Evolutionary conservation across 2,329 filamentous ascomycete genomes (phyloP), one percentile per base, ranked within the genome.

Genomic region (Phoma sp.): DNA sequence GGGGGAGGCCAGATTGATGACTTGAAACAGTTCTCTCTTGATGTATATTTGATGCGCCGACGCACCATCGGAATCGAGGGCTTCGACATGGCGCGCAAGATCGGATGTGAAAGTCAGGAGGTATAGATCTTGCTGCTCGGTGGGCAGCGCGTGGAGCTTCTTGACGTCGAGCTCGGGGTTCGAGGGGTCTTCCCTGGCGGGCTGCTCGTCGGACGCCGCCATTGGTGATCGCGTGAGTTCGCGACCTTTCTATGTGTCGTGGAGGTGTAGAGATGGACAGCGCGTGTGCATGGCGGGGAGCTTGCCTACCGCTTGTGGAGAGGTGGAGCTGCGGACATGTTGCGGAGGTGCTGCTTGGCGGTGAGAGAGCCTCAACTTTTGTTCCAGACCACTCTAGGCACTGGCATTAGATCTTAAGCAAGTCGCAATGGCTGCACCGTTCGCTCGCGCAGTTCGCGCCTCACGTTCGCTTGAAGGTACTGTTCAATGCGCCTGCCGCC

Each of bases 51-150:
- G 95, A 77, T 97, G 90, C 10, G 90, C 85, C 22, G 90, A 93
- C 63, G 93, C 89, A 70, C 90, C 89, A 64, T 96, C 91, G 58
- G 86, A 82, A 47, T 86, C 84, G 41, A 98, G 83, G 13, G 80
- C 80, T 48, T 87, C 82, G 39, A 96, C 89, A 81, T 97, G 90
- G 64, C 89, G 89, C 59, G 87, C 88, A 51, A 99, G 82, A 57
- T 89, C 86, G 25, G 92, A 89, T 32, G 93, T 89, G 72, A 96
- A 97, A 24, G 88, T 96, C 56, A 99, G 83, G 59, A 99, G 84
- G 75, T 95, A 96, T 10, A 99, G 85, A 69, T 97, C 93, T 77
- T 99, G 95, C 75, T 99, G 95, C 78, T 99, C 95, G 48, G 90
- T 86, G 38, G 93, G 91, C 41, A 98, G 85, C 47, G 90, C 84